Evolutionary conservation across 1,284 basidiomycete species (phyloP).

Genomic region (Puccinia hordei): DNA sequence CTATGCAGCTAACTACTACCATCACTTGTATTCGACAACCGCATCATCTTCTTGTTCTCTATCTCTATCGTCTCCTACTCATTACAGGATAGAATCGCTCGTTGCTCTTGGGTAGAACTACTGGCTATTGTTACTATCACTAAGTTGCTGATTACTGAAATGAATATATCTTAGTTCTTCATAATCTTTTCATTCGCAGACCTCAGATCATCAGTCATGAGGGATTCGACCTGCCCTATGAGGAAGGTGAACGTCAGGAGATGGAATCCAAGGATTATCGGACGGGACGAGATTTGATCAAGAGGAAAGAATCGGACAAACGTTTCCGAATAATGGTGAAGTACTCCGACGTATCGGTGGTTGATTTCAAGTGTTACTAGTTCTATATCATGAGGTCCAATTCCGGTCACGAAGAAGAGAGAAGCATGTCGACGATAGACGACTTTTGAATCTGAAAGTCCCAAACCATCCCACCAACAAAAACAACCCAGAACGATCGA

Average conservation of each 20-base stretch:
- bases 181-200: constrained; percentile 96
- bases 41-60: too few relatives aligned
- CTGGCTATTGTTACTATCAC: too few relatives aligned
- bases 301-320: constrained; percentile 61
- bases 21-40: too few relatives aligned
- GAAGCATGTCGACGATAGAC: constrained; percentile 97
- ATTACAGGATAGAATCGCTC: too few relatives aligned
- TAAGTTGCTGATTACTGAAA: too few relatives aligned
- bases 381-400: constrained; percentile 83
- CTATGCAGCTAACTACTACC: too few relatives aligned
- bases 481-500: too few relatives aligned
- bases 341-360: constrained; percentile 97
- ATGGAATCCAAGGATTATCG: not conserved
- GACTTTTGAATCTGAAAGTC: constrained; percentile 72
- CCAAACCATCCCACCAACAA: not conserved
- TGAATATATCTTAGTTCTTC: too few relatives aligned
- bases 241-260: constrained; percentile 50
- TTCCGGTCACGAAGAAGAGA: constrained; percentile 96
- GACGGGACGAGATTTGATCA: not conserved
- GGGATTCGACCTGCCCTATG: too few relatives aligned
- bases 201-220: constrained; percentile 63
- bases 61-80: too few relatives aligned
- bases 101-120: too few relatives aligned
- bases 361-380: constrained; percentile 94
- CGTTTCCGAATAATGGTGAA: constrained; percentile 98